Evolutionary conservation across 164 flowering plant species (phyloP).

Genomic region (Nymphaea thermarum): DNA sequence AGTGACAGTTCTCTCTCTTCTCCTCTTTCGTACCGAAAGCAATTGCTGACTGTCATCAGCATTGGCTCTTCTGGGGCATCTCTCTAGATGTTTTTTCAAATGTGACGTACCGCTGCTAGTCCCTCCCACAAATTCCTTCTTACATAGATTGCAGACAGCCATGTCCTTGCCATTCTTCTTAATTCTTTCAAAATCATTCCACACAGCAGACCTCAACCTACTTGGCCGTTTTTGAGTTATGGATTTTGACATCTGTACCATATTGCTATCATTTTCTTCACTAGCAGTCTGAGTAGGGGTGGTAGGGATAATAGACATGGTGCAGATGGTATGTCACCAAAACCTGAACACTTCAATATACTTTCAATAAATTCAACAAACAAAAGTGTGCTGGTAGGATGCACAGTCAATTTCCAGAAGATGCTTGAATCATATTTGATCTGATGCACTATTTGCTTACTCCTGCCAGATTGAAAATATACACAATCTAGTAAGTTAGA

Average conservation of each 20-base stretch:
- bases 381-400: not conserved
- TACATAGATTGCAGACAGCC: constrained; percentile 73
- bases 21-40: constrained; percentile 44
- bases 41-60: constrained; percentile 42
- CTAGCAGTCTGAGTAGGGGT: not conserved
- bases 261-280: not conserved
- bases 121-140: constrained; percentile 65
- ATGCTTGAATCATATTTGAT: not conserved
- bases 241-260: not conserved
- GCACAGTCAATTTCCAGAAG: not conserved
- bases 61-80: constrained; percentile 49
- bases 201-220: constrained; percentile 72
- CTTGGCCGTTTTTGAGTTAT: constrained; percentile 26
- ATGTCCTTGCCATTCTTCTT: constrained; percentile 47
- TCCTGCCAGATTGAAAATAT: no score
- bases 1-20: constrained; percentile 27
- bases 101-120: constrained; percentile 86
- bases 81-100: constrained; percentile 68
- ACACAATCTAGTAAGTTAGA: no score
- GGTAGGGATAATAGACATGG: not conserved
- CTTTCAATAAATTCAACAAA: not conserved
- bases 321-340: not conserved
- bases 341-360: not conserved
- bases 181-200: constrained; percentile 83
- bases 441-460: not conserved